These are phyloP conservation scores for Penicillium angulare DNA, from an alignment of 495 filamentous ascomycete genomes.

Conservation along the genomic window DNA sequence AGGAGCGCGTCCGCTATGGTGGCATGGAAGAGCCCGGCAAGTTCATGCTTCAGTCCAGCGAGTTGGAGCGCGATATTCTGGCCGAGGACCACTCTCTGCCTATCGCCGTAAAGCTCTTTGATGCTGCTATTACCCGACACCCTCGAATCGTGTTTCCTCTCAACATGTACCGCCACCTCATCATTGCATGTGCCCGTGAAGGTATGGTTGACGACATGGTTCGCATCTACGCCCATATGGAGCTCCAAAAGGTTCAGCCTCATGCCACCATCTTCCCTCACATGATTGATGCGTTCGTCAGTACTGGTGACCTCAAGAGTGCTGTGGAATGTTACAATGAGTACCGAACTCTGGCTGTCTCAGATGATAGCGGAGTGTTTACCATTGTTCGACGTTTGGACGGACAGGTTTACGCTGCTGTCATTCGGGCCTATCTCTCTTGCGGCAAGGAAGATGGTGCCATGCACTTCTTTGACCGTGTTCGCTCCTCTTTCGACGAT, in stretches of 20 bases:
- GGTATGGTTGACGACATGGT: constrained; percentile 84
- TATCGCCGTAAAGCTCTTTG: constrained; percentile 81
- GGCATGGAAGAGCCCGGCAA: constrained; percentile 82
- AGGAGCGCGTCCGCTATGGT: constrained; percentile 74
- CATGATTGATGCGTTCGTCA: constrained; percentile 91
- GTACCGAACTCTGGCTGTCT: constrained; percentile 80
- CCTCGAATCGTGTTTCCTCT: constrained; percentile 57
- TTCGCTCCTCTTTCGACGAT: constrained; percentile 58
- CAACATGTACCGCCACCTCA: constrained; percentile 76
- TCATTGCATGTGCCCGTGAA: constrained; percentile 79
- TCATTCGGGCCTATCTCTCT: constrained; percentile 81
- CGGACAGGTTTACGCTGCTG: constrained; percentile 78
- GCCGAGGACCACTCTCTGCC: constrained; percentile 81
- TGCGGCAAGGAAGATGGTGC: constrained; percentile 77
- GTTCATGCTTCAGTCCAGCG: constrained; percentile 86
- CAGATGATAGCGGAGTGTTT: constrained; percentile 71
- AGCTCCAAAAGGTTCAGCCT: constrained; percentile 66
- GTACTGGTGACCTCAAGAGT: constrained; percentile 72
- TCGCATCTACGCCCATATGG: constrained; percentile 85
- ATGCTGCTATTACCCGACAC: constrained; percentile 59
- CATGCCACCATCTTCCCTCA: constrained; percentile 77
- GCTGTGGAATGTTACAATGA: constrained; percentile 96
- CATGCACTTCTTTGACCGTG: constrained; percentile 75
- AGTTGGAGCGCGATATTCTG: constrained; percentile 77
- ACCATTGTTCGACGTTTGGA: constrained; percentile 73